Base-by-base conservation (phyloP, 75 land plant species). In the Cunninghamia lanceolata region DNA sequence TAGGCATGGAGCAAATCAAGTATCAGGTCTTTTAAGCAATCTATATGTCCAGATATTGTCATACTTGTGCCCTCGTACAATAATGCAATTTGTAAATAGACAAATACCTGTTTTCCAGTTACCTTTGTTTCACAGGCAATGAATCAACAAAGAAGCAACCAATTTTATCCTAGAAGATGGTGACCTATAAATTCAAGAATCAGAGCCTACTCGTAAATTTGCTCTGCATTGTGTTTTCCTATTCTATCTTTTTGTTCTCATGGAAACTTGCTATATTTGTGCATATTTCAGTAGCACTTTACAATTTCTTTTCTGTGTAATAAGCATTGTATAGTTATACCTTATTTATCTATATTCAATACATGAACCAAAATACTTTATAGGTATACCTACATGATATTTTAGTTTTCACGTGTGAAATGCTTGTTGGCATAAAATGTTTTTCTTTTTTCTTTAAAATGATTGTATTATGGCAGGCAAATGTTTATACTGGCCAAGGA, bases 401-500 rank as follows among this genome's bases (percentile, higher is more conserved):
- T 71, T 85, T 50, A 47, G 83, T 56, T 85, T 28, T 43, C 21
- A 45, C 4, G 36, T 28, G 28, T 34, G 9, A 53, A 32, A 21
- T 25, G 28, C 32, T 54, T 32, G 19, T n/a, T 15, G 35, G 32
- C 9, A 83, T 83, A 35, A 34, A 32, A 46, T 83, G 9, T 35
- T 83, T 82, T 83, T 54, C 50, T 42, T 82, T 80, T n/a, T 40
- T 63, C 71, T 25, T 56, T 86, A 59, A 43, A 25, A 36, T 53
- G 56, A 17, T 84, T 87, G 73, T 63, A 34, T 42, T 86, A n/a
- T 53, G 92, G 85, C 86, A 96, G 98, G 96, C 90, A 56, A 83
- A 92, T 88, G 86, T 92, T 36, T 93, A 92, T 88, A 73, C 81
- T 25, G 90, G 86, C 80, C 59, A 89, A 46, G 93, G 97, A 84